A percentile compares a stretch with the other conserved stretches of the same genome.
Conservation (phyloP, 148 eudicot genomes). For the Simmondsia chinensis region DNA sequence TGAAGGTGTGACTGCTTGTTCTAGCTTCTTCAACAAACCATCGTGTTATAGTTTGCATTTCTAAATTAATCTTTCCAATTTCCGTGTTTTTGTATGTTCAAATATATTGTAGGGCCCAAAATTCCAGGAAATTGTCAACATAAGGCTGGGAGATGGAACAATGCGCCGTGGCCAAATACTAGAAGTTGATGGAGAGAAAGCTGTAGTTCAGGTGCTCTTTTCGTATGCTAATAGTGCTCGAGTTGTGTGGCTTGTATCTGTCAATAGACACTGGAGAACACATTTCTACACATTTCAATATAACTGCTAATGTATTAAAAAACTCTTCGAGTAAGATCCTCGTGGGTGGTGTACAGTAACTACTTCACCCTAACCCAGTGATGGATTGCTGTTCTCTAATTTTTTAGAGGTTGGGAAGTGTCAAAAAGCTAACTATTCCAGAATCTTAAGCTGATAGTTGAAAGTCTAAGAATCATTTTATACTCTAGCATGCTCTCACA, state of each 20-base stretch:
- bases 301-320: background rate
- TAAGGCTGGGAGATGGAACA: conserved; percentile 75
- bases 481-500: too few relatives aligned
- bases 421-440: too few relatives aligned
- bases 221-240: too few relatives aligned
- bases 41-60: background rate
- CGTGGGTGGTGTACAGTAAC: background rate
- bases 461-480: too few relatives aligned
- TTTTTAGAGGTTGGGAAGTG: too few relatives aligned
- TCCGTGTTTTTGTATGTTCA: too few relatives aligned
- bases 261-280: too few relatives aligned
- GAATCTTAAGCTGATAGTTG: too few relatives aligned
- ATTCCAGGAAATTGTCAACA: conserved; percentile 72
- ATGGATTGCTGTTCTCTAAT: too few relatives aligned
- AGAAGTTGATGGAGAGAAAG: conserved; percentile 85
- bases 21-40: background rate
- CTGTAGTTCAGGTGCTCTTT: conserved; percentile 63
- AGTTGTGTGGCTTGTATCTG: too few relatives aligned
- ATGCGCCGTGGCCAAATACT: conserved; percentile 73
- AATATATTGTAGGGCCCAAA: conserved; percentile 66
- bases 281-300: background rate
- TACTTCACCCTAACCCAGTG: too few relatives aligned
- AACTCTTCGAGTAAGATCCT: background rate
- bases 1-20: conserved; percentile 35
- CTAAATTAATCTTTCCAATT: background rate